Evolutionary conservation across 2,329 filamentous ascomycete species (phyloP), one percentile per base, ranked within the genome.

Genomic region (Arthrinium phaeospermum): DNA sequence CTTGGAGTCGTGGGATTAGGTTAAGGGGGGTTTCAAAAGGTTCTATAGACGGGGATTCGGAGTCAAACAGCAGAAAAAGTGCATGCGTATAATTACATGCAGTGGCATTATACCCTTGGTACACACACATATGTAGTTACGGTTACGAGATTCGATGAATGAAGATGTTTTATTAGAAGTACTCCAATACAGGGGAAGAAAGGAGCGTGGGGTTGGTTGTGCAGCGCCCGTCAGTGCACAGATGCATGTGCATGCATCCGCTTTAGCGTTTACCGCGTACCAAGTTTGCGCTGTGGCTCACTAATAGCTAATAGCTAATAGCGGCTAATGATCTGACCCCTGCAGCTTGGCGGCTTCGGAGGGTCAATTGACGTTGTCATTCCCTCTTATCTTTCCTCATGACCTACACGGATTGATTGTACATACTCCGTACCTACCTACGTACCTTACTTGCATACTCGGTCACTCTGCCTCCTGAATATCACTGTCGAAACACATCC

Each of bases 1-100:
- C 71, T 82, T 94, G 71, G 82, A 84, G 69, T 76, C 77, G 14
- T 86, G 85, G 85, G 78, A 78, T 73, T 78, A 74, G 69, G 80
- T 41, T 4, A 64, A 24, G 37, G 44, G 16, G 53, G 27, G 14
- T 46, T 41, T 37, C 22, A 37, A 30, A 30, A 8, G 53, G 30
- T 61, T 37, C 27, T 30, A 61, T 61, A 61, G 53, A 37, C 53
- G 12, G 53, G 53, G 53, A 61, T 61, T 61, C 37, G 53, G 53
- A 61, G 53, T 61, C 16, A 34, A 61, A n/a, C 53, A 61, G 53
- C 53, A 37, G 30, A 61, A 61, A 37, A 61, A 61, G 51, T 57
- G 27, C 53, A 34, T 61, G 53, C 53, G 53, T 61, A 61, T 37
- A 37, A 61, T 12, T 19, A 27, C 16, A 34, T 16, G 53, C 30